phyloP scores from a whole-genome alignment of 139 green algal species.

The Picocystis salinarum region DNA sequence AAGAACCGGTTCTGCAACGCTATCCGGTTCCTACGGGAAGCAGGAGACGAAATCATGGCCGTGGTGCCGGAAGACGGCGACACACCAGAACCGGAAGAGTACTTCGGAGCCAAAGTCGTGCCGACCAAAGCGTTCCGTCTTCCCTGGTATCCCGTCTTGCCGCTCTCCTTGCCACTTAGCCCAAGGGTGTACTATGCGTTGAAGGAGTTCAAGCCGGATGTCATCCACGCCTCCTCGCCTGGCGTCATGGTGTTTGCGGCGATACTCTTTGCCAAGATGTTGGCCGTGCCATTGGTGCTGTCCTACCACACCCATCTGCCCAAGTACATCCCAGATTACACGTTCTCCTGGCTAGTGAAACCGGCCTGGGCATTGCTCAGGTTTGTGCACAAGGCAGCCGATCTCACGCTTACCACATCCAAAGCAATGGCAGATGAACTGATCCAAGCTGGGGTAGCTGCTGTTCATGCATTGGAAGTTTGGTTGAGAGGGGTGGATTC shows the following conservation, averaged over 20 bases:
- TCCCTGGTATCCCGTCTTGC: slow-evolving; percentile 46
- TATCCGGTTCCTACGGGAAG: slow-evolving; percentile 54
- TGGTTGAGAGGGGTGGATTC: slow-evolving; percentile 80
- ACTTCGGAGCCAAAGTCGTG: slow-evolving; percentile 55
- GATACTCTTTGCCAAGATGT: slow-evolving; percentile 70
- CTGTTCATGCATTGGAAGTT: slow-evolving; percentile 19
- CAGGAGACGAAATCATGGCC: slow-evolving; percentile 65
- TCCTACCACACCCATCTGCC: slow-evolving; percentile 98
- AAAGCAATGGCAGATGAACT: slow-evolving; percentile 16
- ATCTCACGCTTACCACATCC: slow-evolving; percentile 26
- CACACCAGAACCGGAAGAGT: slow-evolving; percentile 29
- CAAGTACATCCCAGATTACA: slow-evolving; percentile 74
- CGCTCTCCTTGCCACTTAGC: slow-evolving; percentile 46
- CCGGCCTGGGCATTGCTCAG: slow-evolving; percentile 83
- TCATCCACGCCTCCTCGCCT: slow-evolving; percentile 72
- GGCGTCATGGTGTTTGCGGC: slow-evolving; percentile 67
- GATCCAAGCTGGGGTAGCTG: background rate
- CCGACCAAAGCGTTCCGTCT: slow-evolving; percentile 20
- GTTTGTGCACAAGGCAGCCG: slow-evolving; percentile 34
- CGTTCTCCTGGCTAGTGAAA: slow-evolving; percentile 49
- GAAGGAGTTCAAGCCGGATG: slow-evolving; percentile 19
- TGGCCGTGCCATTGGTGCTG: slow-evolving; percentile 70
- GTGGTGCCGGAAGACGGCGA: slow-evolving; percentile 1
- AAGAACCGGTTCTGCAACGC: slow-evolving; percentile 80
- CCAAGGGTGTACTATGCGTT: slow-evolving; percentile 27